Base-by-base conservation (phyloP, 352 stramenopile species). In the Pythium sukuiense region DNA sequence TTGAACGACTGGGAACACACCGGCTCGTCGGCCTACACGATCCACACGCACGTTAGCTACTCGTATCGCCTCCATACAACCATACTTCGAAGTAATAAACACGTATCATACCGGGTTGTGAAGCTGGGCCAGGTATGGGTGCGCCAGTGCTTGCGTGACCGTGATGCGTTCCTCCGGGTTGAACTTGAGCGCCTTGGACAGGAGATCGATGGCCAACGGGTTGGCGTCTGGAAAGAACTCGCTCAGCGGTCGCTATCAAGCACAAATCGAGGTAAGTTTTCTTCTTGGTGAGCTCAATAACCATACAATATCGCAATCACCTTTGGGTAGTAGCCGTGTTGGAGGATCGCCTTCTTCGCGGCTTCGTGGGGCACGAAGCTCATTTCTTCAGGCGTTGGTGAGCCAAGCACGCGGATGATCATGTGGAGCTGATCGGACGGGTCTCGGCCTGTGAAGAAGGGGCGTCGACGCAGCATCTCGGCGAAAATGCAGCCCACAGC, bases 401-500 rank as follows among this genome's bases (percentile, higher is more conserved):
- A 98, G 2, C 98, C 98, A 52, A 99, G 79, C 62, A 92, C 83
- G 39, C 83, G 81, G 54, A 93, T 86, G 61, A 96, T 96, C 76
- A 89, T 92, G 69, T 93, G 81, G 29, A 96, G 68, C 59, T 96
- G 86, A 59, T 96, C 84, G 20, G 84, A 89, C n/a, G 83, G 83
- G 65, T 96, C 83, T 32, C 82, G 65, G 3, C 87, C 87, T 11
- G 83, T 93, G 69, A 96, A 93, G 65, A 93, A 94, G 2, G 85
- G 97, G 57, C 98, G 98, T 53, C 97, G 85, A n/a, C 87, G 81
- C 49, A 99, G 86, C 69, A 99, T 95, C 76, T 99, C 98, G 30
- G 95, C 98, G 73, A 99, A 99, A 76, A 99, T 99, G 76, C 98
- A 99, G 8, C 97, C 98, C 29, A 99, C 88, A 55, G 87, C 90